Evolutionary conservation across 495 filamentous ascomycete genomes (phyloP), one percentile per base, ranked within the genome.

Genomic region (Hypoxylon crocopeplum): DNA sequence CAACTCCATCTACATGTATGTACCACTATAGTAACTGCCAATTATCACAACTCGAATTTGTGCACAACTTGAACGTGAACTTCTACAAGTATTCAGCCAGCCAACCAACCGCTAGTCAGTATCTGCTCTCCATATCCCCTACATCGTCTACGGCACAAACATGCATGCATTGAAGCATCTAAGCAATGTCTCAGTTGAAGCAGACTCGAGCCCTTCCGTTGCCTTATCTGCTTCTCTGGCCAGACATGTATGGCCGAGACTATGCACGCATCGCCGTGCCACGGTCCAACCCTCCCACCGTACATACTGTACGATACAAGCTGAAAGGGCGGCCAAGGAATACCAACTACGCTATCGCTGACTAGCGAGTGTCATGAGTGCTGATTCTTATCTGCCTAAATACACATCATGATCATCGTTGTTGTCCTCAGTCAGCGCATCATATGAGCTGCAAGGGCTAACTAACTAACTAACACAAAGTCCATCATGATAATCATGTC

Each of bases 381-480:
- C 52, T 53, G 47, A 42, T 37, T 62, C 50, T 64, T 44, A 36
- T 49, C 41, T 34, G 30, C 13, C 48, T 37, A 34, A 13, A 13
- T 38, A 53, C n/a, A 37, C 55, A 47, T 47, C 48, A 29, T 40
- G 38, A 51, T 22, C 45, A 29, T 36, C 19, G 25, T 53, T 30
- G 32, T 38, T 41, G 24, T 34, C 48, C 59, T 53, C 48, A 48
- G 53, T 64, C 60, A 58, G 60, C 60, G 48, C 60, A 58, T 64
- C 53, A 53, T 37, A 58, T 58, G 51, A 49, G 53, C 60, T 44
- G 48, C 48, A 48, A 53, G 30, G 53, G 27, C n/a, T n/a, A n/a
- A n/a, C n/a, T n/a, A n/a, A n/a, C 53, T 45, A 38, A 24, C 51
- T 56, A 47, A 48, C 48, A 53, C 32, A 16, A 53, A 53, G 27